These are phyloP conservation scores for Allium sativum DNA, from an alignment of 106 monocot species.

Conservation along the genomic window DNA sequence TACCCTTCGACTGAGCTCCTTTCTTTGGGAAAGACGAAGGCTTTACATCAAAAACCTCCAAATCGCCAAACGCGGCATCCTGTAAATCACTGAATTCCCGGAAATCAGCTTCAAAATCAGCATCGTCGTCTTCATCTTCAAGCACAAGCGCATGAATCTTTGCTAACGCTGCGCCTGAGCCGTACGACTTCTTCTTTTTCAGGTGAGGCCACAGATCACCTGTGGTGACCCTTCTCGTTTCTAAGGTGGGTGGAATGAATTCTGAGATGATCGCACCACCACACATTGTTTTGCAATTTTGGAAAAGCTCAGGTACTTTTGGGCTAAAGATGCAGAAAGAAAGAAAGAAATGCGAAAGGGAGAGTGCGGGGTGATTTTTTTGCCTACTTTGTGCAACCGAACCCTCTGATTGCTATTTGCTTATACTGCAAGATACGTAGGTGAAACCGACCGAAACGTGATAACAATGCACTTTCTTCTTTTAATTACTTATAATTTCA, in stretches of 20 bases:
- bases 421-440: too few relatives aligned
- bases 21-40: conserved; percentile 9
- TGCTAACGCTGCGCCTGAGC: conserved; percentile 6
- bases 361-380: background rate
- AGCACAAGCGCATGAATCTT: conserved; percentile 5
- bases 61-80: conserved; percentile 12
- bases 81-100: conserved; percentile 13
- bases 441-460: too few relatives aligned
- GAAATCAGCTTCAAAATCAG: conserved; percentile 31
- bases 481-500: too few relatives aligned
- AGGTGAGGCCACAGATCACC: conserved; percentile 32
- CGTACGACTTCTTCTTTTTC: conserved; percentile 8
- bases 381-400: too few relatives aligned
- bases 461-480: too few relatives aligned
- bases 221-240: conserved; percentile 19
- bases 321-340: background rate
- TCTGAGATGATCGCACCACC: conserved; percentile 19
- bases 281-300: conserved; percentile 12
- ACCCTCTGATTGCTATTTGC: too few relatives aligned
- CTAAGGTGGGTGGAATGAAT: conserved; percentile 9
- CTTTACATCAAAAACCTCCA: conserved; percentile 17
- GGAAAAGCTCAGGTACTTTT: conserved; percentile 4
- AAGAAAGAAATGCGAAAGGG: background rate
- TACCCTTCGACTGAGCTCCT: conserved; percentile 1
- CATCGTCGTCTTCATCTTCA: conserved; percentile 26